These are phyloP conservation scores for Boletus rubroflammeus DNA, from an alignment of 768 basidiomycete species.

Conservation along the genomic window DNA sequence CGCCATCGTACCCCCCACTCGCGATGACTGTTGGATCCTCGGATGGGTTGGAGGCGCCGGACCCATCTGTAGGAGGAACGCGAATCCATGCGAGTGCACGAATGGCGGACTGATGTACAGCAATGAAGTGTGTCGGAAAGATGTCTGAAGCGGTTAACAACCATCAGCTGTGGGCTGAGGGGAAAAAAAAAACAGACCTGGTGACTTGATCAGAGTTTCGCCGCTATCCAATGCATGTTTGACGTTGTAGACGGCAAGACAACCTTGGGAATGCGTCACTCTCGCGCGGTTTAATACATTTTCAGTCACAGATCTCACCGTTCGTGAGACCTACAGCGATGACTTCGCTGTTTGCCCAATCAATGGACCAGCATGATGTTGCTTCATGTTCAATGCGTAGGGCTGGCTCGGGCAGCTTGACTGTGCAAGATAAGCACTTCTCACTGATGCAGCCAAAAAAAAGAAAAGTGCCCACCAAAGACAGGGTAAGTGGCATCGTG, in stretches of 20 bases:
- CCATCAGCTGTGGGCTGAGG: background rate
- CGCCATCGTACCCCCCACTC: conserved; percentile 79
- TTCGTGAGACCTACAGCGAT: conserved; percentile 83
- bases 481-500: conserved; percentile 37
- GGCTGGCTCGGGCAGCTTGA: conserved; percentile 58
- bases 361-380: conserved; percentile 72
- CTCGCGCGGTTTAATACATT: background rate
- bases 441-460: background rate
- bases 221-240: conserved; percentile 38
- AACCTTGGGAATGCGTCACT: conserved; percentile 35
- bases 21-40: conserved; percentile 70
- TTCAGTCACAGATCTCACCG: conserved; percentile 44
- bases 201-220: conserved; percentile 30
- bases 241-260: conserved; percentile 57
- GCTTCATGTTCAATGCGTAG: conserved; percentile 74
- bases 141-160: too few species aligned
- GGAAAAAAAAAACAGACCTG: background rate
- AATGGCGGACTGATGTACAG: conserved; percentile 76
- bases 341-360: conserved; percentile 86
- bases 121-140: conserved; percentile 69
- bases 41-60: conserved; percentile 43
- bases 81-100: conserved; percentile 74
- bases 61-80: conserved; percentile 51
- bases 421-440: conserved; percentile 32
- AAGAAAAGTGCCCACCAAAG: conserved; percentile 42